Conservation (phyloP, 129 eudicot genomes). For the Ambrosia artemisiifolia region DNA sequence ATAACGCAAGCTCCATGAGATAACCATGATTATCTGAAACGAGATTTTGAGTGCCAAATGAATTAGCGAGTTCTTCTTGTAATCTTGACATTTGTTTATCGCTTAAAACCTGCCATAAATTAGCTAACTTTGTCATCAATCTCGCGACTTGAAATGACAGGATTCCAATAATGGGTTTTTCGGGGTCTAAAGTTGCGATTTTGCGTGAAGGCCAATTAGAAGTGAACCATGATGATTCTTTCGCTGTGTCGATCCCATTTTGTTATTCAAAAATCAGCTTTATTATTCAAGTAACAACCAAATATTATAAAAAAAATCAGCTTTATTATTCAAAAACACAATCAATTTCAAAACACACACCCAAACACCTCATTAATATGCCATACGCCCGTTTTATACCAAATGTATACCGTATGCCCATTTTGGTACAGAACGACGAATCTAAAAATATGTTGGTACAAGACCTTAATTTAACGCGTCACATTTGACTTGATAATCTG, state of each 20-base stretch:
- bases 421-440: not conserved
- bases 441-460: not conserved
- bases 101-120: conserved; percentile 63
- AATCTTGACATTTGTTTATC: conserved; percentile 56
- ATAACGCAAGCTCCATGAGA: conserved; percentile 65
- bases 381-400: no score
- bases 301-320: no score
- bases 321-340: no score
- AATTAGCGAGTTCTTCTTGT: conserved; percentile 62
- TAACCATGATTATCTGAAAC: conserved; percentile 59
- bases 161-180: conserved; percentile 59
- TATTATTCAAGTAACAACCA: no score
- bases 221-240: conserved; percentile 60
- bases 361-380: not conserved
- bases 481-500: not conserved
- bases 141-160: conserved; percentile 71
- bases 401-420: no score
- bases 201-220: conserved; percentile 47
- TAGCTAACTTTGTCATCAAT: conserved; percentile 63
- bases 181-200: conserved; percentile 32
- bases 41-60: conserved; percentile 57
- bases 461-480: not conserved
- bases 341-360: no score
- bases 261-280: no score
- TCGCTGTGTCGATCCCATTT: conserved; percentile 38